Evolutionary conservation across 1,284 basidiomycete genomes (phyloP).

Genomic region (Melampsora occidentalis): DNA sequence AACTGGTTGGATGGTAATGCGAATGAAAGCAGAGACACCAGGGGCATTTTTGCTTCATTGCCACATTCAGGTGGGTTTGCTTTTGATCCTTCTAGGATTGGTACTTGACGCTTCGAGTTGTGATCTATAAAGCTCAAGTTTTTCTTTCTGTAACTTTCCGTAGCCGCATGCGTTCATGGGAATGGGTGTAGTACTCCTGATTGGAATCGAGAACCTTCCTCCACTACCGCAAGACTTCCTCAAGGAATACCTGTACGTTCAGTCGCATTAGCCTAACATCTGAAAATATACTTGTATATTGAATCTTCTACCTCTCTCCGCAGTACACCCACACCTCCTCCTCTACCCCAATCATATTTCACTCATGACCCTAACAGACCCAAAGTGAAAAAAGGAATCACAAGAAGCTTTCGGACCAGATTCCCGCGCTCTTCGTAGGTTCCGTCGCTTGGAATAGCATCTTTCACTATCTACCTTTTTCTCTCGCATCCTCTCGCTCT

Average conservation of each 20-base stretch:
- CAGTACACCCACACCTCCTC: no score
- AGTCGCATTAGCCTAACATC: neutral
- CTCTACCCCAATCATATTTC: no score
- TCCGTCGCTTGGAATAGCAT: no score
- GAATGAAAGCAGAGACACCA: constrained; percentile 24
- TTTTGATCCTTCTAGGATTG: neutral
- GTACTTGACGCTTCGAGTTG: neutral
- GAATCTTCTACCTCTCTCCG: no score
- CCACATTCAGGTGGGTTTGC: constrained; percentile 30
- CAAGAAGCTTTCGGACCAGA: no score
- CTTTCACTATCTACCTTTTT: no score
- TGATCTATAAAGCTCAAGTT: neutral
- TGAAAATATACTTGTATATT: no score
- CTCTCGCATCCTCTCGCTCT: no score
- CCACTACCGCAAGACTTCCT: constrained; percentile 25
- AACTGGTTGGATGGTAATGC: constrained; percentile 38
- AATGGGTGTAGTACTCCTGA: constrained; percentile 34
- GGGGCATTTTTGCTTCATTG: constrained; percentile 42
- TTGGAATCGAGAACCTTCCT: constrained; percentile 33
- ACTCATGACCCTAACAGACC: no score
- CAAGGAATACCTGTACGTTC: constrained; percentile 12
- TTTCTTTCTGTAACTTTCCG: neutral
- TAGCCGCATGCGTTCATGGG: constrained; percentile 38
- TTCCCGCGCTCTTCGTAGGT: no score
- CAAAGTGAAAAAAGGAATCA: no score